phyloP scores from a whole-genome alignment of 768 basidiomycete genomes.

The Tylopilus felleus region DNA sequence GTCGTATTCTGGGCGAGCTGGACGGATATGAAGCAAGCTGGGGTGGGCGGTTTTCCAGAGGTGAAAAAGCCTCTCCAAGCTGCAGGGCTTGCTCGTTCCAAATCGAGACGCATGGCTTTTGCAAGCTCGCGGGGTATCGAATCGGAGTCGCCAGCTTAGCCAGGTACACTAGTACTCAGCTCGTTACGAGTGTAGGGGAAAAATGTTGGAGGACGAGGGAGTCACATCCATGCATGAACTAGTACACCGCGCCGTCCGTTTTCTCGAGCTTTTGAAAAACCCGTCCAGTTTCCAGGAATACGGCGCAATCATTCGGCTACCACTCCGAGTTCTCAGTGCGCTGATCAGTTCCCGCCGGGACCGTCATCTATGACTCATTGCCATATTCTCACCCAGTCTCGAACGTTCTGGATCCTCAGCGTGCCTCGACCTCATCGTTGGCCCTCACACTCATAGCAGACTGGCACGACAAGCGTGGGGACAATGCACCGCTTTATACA shows the following conservation, averaged over 20 bases:
- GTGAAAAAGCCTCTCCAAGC: not conserved
- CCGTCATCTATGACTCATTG: too few species aligned
- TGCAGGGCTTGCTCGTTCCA: constrained; percentile 18
- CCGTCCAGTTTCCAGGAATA: constrained; percentile 24
- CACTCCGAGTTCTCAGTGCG: too few species aligned
- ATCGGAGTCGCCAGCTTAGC: constrained; percentile 10
- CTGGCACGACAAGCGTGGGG: too few species aligned
- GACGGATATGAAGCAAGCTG: constrained; percentile 9
- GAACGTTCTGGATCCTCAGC: too few species aligned
- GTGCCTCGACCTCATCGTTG: too few species aligned
- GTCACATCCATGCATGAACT: too few species aligned
- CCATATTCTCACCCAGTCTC: too few species aligned
- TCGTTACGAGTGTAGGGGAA: not conserved
- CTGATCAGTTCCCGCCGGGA: too few species aligned
- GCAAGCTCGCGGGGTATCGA: constrained; percentile 5
- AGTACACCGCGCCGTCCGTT: not conserved
- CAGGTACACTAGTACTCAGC: constrained; percentile 6
- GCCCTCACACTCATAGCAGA: too few species aligned
- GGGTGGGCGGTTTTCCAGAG: not conserved
- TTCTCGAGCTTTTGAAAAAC: not conserved
- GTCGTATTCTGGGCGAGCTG: constrained; percentile 9
- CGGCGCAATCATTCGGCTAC: constrained; percentile 16
- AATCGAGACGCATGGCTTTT: constrained; percentile 22
- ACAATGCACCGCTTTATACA: too few species aligned
- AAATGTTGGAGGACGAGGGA: not conserved